Evolutionary conservation across 371 early-diverging fungal genomes (phyloP).

Genomic region (Mucor circinelloides): DNA sequence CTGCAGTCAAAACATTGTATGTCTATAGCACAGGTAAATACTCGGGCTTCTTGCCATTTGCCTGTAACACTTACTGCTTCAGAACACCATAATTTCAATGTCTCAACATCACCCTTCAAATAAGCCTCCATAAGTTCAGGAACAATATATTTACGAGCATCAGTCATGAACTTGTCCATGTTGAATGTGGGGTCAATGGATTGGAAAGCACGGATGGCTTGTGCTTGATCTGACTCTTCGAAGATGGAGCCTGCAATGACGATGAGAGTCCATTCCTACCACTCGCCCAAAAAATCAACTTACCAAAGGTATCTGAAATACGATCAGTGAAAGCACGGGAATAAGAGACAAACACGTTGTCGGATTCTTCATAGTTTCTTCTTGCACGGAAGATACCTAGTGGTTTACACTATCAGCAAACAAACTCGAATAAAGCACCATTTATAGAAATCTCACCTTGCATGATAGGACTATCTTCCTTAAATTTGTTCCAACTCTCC

Average conservation of each 20-base stretch:
- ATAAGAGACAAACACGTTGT: conserved; percentile 84
- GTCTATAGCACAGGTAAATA: conserved; percentile 50
- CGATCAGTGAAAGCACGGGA: conserved; percentile 81
- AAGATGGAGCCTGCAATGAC: conserved; percentile 63
- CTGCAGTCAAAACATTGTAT: conserved; percentile 85
- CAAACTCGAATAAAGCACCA: neutral
- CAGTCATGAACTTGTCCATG: conserved; percentile 86
- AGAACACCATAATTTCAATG: conserved; percentile 90
- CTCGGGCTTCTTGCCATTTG: neutral
- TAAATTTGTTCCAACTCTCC: conserved; percentile 91
- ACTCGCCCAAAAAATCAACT: neutral
- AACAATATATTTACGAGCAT: conserved; percentile 88
- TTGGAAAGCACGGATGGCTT: conserved; percentile 83
- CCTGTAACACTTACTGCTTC: conserved; percentile 68
- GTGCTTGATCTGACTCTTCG: conserved; percentile 94
- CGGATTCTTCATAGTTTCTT: conserved; percentile 86
- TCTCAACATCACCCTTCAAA: conserved; percentile 79
- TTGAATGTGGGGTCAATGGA: conserved; percentile 87
- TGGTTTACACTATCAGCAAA: neutral
- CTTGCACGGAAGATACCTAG: conserved; percentile 75
- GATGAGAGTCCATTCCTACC: neutral
- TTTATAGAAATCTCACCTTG: conserved; percentile 54
- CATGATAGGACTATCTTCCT: conserved; percentile 86
- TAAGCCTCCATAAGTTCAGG: conserved; percentile 98
- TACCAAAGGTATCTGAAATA: conserved; percentile 72